These are phyloP conservation scores for Trifolium pratense DNA, from an alignment of 306 rosid species.

Conservation along the genomic window DNA sequence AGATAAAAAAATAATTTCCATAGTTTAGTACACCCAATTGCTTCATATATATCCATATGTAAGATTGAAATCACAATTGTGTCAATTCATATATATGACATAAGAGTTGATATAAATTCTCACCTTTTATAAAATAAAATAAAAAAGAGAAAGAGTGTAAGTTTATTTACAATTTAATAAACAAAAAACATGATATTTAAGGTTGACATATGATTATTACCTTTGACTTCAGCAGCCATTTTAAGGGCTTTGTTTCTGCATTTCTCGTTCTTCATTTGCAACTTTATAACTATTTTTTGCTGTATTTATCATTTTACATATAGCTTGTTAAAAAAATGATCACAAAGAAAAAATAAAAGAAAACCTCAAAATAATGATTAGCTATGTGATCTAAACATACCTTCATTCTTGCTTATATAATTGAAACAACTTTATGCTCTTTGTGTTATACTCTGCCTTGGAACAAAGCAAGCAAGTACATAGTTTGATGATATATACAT, in stretches of 20 bases:
- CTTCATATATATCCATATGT: too few relatives aligned
- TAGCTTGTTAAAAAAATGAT: background rate
- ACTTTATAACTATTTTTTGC: slow-evolving; percentile 42
- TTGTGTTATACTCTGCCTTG: slow-evolving; percentile 22
- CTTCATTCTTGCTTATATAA: slow-evolving; percentile 40
- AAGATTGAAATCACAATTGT: too few relatives aligned
- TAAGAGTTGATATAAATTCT: too few relatives aligned
- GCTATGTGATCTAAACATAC: slow-evolving; percentile 22
- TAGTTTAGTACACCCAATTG: too few relatives aligned
- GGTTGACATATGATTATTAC: slow-evolving; percentile 9
- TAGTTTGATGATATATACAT: background rate
- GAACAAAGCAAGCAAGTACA: background rate
- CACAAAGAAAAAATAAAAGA: background rate
- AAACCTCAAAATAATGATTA: slow-evolving; percentile 8
- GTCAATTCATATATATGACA: too few relatives aligned
- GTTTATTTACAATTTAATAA: background rate
- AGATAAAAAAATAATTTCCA: too few relatives aligned
- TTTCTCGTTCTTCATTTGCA: slow-evolving; percentile 43
- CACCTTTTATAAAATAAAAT: too few relatives aligned
- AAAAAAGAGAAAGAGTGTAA: background rate
- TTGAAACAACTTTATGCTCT: slow-evolving; percentile 7
- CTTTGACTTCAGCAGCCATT: slow-evolving; percentile 41
- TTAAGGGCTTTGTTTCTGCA: slow-evolving; percentile 49
- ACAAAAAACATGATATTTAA: background rate
- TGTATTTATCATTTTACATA: slow-evolving; percentile 18